phyloP scores from a whole-genome alignment of 768 basidiomycete species.

The Cystobasidium ongulense region DNA sequence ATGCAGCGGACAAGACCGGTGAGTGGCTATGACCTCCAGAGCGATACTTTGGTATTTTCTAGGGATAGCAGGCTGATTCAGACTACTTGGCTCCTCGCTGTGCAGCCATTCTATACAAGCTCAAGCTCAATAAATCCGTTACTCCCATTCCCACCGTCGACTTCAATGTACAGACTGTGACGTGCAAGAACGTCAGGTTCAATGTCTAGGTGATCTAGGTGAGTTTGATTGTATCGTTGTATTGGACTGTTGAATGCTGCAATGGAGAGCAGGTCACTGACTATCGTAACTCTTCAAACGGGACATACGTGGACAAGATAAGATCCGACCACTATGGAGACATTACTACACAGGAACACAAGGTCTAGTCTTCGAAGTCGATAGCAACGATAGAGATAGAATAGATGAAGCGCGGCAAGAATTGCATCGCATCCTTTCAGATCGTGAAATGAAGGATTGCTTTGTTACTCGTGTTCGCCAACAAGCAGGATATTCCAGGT shows the following conservation, averaged over 20 bases:
- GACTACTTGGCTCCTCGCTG: no score
- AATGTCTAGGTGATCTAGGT: constrained; percentile 58
- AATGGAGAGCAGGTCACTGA: neutral
- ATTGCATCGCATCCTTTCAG: constrained; percentile 87
- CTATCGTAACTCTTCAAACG: neutral
- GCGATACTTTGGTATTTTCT: neutral
- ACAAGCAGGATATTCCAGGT: constrained; percentile 96
- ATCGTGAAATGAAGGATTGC: constrained; percentile 97
- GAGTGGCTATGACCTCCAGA: constrained; percentile 45
- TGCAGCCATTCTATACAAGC: constrained; percentile 92
- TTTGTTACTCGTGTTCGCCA: constrained; percentile 91
- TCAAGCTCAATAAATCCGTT: constrained; percentile 96
- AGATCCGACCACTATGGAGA: constrained; percentile 95
- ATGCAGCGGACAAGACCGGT: constrained; percentile 99
- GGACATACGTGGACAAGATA: constrained; percentile 93
- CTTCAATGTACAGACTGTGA: constrained; percentile 98
- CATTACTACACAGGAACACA: constrained; percentile 99
- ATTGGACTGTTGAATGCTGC: neutral
- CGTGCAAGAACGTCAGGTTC: constrained; percentile 80
- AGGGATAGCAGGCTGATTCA: no score
- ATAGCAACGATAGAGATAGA: constrained; percentile 88
- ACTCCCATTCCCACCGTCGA: constrained; percentile 98
- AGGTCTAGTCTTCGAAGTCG: constrained; percentile 95
- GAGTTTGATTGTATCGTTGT: constrained; percentile 21
- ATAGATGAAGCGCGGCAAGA: constrained; percentile 96